Evolutionary conservation across 139 green algal species (phyloP).

Genomic region (Pedinophyceae sp.): DNA sequence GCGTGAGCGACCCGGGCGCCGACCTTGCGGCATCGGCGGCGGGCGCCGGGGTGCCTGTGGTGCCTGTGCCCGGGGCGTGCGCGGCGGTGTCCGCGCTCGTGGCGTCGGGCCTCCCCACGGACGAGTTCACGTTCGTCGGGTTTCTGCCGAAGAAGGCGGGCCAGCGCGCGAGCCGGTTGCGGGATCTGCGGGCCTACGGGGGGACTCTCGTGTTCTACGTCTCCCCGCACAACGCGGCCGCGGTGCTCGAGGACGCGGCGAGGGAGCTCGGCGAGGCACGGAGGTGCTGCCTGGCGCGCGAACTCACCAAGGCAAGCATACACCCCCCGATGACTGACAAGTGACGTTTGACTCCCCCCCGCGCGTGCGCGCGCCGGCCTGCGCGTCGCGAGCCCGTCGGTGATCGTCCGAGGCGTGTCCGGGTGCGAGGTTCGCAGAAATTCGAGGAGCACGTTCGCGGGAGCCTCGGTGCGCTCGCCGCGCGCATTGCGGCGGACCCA

Average conservation of each 20-base stretch:
- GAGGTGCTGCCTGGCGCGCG: conserved; percentile 49
- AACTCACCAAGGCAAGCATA: conserved; percentile 61
- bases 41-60: conserved; percentile 23
- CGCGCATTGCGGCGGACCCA: too few species aligned
- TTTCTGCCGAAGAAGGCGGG: conserved; percentile 61
- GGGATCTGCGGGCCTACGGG: neutral
- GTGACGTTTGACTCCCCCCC: neutral
- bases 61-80: conserved; percentile 65
- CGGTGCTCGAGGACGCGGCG: conserved; percentile 36
- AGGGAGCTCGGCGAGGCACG: conserved; percentile 36
- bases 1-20: conserved; percentile 72
- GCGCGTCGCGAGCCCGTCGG: neutral
- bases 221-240: conserved; percentile 38
- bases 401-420: neutral
- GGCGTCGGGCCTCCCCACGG: conserved; percentile 48
- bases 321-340: neutral
- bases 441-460: conserved; percentile 24
- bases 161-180: conserved; percentile 21
- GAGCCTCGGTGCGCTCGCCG: neutral
- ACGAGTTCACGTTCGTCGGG: conserved; percentile 56
- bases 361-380: neutral
- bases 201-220: conserved; percentile 61
- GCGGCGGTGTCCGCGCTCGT: conserved; percentile 54
- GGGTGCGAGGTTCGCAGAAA: neutral
- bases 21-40: conserved; percentile 32